phyloP scores from a whole-genome alignment of 148 eudicot genomes.

The Mesembryanthemum crystallinum region DNA sequence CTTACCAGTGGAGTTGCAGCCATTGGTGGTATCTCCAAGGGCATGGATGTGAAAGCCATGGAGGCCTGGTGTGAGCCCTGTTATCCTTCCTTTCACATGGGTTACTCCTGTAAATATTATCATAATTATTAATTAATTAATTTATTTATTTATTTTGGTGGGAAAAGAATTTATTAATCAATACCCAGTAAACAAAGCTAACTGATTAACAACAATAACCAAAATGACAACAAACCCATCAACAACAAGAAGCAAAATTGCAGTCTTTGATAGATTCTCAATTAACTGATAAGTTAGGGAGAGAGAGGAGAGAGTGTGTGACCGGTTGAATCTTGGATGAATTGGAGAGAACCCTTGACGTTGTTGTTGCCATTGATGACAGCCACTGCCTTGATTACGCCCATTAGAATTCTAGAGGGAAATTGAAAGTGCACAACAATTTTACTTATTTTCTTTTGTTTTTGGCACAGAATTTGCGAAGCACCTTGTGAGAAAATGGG shows the following conservation, averaged over 20 bases:
- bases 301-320: constrained; percentile 8
- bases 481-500: too few relatives aligned
- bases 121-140: not conserved
- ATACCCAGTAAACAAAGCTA: not conserved
- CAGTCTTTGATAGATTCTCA: too few relatives aligned
- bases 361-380: constrained; percentile 53
- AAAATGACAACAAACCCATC: not conserved
- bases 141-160: not conserved
- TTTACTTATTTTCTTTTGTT: too few relatives aligned
- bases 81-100: constrained; percentile 59
- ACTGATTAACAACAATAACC: not conserved
- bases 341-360: constrained; percentile 61
- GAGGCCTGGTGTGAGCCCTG: constrained; percentile 70
- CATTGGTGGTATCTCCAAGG: constrained; percentile 92
- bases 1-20: constrained; percentile 86
- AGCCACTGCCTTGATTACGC: constrained; percentile 76
- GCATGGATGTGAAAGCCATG: constrained; percentile 93
- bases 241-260: not conserved
- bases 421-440: too few relatives aligned
- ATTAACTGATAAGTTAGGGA: not conserved
- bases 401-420: constrained; percentile 21
- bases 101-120: constrained; percentile 47
- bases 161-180: not conserved
- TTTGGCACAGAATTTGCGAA: too few relatives aligned
- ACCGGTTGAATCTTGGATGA: constrained; percentile 58